These are phyloP conservation scores for Trametes pubescens DNA, from an alignment of 1,284 basidiomycete genomes.

Conservation along the genomic window DNA sequence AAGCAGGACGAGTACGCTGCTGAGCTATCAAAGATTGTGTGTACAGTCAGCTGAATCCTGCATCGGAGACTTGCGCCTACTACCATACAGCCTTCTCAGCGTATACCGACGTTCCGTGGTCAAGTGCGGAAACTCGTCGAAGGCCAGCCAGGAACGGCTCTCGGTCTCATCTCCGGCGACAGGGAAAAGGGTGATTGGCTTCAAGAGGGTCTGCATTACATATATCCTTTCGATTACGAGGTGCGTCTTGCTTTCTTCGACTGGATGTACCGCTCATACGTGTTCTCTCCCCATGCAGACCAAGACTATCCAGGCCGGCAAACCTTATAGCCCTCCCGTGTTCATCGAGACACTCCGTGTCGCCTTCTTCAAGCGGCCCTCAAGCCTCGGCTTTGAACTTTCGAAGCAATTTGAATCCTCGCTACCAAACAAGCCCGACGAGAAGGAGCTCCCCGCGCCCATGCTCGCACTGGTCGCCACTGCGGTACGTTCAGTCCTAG, in stretches of 20 bases:
- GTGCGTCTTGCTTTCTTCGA: neutral
- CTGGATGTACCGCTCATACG: too few relatives aligned
- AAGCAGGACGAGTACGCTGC: neutral
- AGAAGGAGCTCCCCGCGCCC: constrained; percentile 22
- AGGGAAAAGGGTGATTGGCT: constrained; percentile 2
- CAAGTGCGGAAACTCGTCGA: neutral
- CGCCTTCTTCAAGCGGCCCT: constrained; percentile 8
- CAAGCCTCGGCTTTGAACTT: constrained; percentile 6
- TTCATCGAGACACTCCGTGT: constrained; percentile 6
- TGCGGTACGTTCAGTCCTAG: constrained; percentile 3
- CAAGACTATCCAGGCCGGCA: neutral
- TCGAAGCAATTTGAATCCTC: neutral
- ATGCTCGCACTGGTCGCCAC: constrained; percentile 23
- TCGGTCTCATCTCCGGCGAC: neutral
- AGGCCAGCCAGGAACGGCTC: neutral
- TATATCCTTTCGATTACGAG: constrained; percentile 13
- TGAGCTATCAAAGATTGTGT: neutral
- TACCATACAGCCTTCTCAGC: constrained; percentile 4
- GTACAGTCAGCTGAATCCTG: too few relatives aligned
- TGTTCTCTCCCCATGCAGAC: neutral
- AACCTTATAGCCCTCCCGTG: constrained; percentile 9
- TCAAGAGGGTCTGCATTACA: neutral
- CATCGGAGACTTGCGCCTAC: neutral
- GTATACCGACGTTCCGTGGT: constrained; percentile 1
- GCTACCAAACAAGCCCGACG: constrained; percentile 8